Evolutionary conservation across 2,329 filamentous ascomycete genomes (phyloP).

Genomic region (Colletotrichum sp.): DNA sequence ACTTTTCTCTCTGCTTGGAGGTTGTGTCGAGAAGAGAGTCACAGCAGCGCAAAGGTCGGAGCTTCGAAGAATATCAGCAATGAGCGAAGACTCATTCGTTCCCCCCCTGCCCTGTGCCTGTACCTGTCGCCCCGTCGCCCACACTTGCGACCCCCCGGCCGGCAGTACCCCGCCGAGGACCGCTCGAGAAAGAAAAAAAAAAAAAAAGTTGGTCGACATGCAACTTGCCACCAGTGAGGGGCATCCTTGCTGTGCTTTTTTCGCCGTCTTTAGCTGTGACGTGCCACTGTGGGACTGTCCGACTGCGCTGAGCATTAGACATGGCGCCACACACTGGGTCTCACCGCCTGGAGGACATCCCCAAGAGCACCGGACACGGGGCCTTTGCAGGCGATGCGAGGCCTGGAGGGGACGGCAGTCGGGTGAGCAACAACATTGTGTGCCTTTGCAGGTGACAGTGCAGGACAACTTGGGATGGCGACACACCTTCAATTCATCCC

Average conservation of each 20-base stretch:
- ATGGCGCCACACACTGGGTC: conserved; percentile 8
- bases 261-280: neutral
- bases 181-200: neutral
- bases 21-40: neutral
- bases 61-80: conserved; percentile 6
- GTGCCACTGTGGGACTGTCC: conserved; percentile 1
- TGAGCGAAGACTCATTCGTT: conserved; percentile 19
- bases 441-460: neutral
- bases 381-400: neutral
- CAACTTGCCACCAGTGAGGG: conserved; percentile 12
- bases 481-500: neutral
- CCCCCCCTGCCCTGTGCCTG: neutral
- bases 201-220: neutral
- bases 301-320: neutral
- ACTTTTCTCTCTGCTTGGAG: conserved; percentile 1
- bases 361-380: neutral
- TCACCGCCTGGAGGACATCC: conserved; percentile 4
- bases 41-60: neutral
- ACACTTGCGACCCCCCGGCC: neutral
- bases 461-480: neutral
- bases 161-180: conserved; percentile 15
- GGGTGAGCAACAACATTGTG: neutral
- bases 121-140: neutral
- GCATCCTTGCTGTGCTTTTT: conserved; percentile 14
- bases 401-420: neutral